Conservation (phyloP, 2,329 filamentous ascomycete genomes). For the Fusarium proliferatum region DNA sequence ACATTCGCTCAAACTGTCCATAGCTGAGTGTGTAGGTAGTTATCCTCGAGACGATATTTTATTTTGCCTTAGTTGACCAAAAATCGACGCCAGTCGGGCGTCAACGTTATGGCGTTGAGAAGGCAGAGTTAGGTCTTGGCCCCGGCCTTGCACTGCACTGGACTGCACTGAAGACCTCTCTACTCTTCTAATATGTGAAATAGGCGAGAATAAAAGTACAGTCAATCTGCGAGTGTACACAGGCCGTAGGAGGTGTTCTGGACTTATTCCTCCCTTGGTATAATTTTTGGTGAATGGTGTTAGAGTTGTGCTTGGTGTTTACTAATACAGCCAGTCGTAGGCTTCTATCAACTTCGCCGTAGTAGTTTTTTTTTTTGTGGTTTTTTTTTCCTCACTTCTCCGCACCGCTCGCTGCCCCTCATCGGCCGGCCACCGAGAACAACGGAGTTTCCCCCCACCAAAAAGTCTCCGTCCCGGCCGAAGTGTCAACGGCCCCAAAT, state of each 20-base stretch:
- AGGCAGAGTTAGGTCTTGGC: slow-evolving; percentile 39
- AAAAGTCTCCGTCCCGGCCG: slow-evolving; percentile 12
- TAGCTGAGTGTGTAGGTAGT: slow-evolving; percentile 4
- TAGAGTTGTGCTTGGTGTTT: slow-evolving; percentile 36
- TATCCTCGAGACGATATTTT: neutral
- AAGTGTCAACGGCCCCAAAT: neutral
- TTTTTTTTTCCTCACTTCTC: slow-evolving; percentile 27
- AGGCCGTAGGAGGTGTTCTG: neutral
- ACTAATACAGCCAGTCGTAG: slow-evolving; percentile 26
- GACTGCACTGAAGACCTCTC: neutral
- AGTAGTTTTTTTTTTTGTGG: slow-evolving; percentile 11
- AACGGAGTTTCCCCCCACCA: slow-evolving; percentile 17
- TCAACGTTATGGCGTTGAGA: slow-evolving; percentile 20
- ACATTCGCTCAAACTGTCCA: slow-evolving; percentile 4
- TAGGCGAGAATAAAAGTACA: neutral
- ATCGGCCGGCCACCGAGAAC: slow-evolving; percentile 32
- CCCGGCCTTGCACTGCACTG: slow-evolving; percentile 10
- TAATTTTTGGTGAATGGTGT: slow-evolving; percentile 27
- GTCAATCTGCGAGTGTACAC: neutral
- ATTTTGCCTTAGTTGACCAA: neutral
- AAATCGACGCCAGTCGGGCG: slow-evolving; percentile 15
- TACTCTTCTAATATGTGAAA: neutral
- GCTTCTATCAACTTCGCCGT: slow-evolving; percentile 26
- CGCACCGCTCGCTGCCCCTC: slow-evolving; percentile 30
- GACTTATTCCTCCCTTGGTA: neutral